These are phyloP conservation scores for Collybia mongolica DNA, from an alignment of 768 basidiomycete species.

Conservation along the genomic window DNA sequence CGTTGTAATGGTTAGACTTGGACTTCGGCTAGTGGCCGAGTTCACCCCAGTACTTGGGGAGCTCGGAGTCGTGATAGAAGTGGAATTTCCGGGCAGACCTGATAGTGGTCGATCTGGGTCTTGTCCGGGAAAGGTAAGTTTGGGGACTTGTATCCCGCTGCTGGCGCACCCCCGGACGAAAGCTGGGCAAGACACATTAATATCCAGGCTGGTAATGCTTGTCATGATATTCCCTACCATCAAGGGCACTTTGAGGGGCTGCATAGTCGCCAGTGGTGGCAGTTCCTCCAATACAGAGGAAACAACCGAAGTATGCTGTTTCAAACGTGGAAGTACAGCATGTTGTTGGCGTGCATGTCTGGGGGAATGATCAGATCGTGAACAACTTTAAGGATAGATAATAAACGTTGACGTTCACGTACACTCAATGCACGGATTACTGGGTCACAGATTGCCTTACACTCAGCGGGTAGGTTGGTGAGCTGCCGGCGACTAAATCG, in stretches of 20 bases:
- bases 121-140: slow-evolving; percentile 31
- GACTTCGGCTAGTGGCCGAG: too few relatives aligned
- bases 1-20: too few relatives aligned
- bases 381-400: too few relatives aligned
- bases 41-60: too few relatives aligned
- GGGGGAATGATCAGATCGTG: neutral
- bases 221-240: neutral
- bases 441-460: too few relatives aligned
- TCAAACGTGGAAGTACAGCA: too few relatives aligned
- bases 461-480: too few relatives aligned
- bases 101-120: slow-evolving; percentile 25
- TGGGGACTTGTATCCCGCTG: slow-evolving; percentile 18
- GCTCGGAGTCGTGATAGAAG: too few relatives aligned
- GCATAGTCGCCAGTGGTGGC: neutral
- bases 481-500: too few relatives aligned
- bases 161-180: slow-evolving; percentile 15
- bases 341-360: neutral
- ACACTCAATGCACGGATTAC: too few relatives aligned
- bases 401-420: too few relatives aligned
- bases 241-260: neutral
- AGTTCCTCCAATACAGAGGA: slow-evolving; percentile 31
- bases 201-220: neutral
- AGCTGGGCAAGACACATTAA: neutral
- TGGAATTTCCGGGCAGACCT: slow-evolving; percentile 6
- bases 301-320: slow-evolving; percentile 36